A percentile compares a stretch with the other conserved stretches of the same genome.
phyloP scores from a whole-genome alignment of 805 yeast species.

The Cyberlindnera galapagoensis region DNA sequence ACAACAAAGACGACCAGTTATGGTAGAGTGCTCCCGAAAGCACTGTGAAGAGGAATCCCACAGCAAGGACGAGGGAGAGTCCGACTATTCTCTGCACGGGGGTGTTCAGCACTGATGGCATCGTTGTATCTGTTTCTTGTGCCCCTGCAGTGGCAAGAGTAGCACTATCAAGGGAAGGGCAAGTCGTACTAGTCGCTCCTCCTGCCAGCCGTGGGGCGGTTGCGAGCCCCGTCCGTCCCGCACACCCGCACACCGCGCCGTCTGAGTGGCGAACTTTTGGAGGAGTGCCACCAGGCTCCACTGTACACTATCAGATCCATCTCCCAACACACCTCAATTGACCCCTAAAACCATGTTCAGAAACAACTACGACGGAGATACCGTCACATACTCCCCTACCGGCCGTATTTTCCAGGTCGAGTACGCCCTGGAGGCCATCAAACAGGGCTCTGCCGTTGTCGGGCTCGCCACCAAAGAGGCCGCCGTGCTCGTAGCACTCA shows the following conservation, averaged over 20 bases:
- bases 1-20: slow-evolving; percentile 72
- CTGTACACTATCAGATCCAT: no score
- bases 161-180: no score
- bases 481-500: slow-evolving; percentile 89
- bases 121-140: no score
- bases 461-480: slow-evolving; percentile 83
- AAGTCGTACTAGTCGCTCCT: no score
- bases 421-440: slow-evolving; percentile 90
- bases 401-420: slow-evolving; percentile 87
- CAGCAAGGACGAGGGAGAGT: slow-evolving; percentile 65
- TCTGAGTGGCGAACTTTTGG: no score
- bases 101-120: no score
- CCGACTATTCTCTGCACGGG: slow-evolving; percentile 71
- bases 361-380: slow-evolving; percentile 97
- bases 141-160: no score
- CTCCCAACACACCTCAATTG: no score
- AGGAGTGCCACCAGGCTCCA: no score
- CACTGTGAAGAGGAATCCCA: slow-evolving; percentile 70
- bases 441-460: slow-evolving; percentile 96
- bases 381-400: slow-evolving; percentile 95
- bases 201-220: no score
- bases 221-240: no score
- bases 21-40: slow-evolving; percentile 70
- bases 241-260: no score
- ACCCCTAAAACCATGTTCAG: slow-evolving; percentile 80